Evolutionary conservation across 306 rosid species (phyloP).

Genomic region (Malus sylvestris): DNA sequence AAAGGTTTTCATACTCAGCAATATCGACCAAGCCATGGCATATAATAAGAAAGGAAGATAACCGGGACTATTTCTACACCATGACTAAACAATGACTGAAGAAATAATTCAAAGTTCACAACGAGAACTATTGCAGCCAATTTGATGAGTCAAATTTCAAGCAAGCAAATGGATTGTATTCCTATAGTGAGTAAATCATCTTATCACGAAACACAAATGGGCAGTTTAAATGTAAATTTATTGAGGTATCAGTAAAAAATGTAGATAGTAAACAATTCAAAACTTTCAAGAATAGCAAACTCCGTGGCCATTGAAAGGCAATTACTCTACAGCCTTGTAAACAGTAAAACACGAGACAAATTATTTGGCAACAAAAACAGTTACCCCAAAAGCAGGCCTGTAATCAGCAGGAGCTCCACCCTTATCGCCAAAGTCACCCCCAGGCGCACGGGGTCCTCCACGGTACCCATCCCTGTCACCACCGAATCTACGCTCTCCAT

Average conservation of each 20-base stretch:
- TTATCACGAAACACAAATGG: not conserved
- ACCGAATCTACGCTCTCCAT: constrained; percentile 42
- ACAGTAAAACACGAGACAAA: not conserved
- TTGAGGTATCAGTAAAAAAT: not conserved
- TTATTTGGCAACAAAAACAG: not conserved
- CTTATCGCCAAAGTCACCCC: constrained; percentile 45
- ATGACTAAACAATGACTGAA: not conserved
- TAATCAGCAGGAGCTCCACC: constrained; percentile 51
- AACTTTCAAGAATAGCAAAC: not conserved
- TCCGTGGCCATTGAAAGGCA: not conserved
- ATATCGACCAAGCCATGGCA: not conserved
- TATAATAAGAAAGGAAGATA: not conserved
- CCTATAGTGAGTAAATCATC: not conserved
- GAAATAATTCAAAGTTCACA: not conserved
- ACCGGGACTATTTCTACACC: not conserved
- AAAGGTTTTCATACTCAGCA: not conserved
- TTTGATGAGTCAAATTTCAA: not conserved
- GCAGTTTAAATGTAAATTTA: not conserved
- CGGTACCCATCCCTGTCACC: constrained; percentile 48
- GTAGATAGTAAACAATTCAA: not conserved
- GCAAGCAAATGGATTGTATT: not conserved
- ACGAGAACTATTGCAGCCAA: not conserved
- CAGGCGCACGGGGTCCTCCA: constrained; percentile 43
- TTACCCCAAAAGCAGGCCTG: constrained; percentile 45
- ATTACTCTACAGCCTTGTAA: not conserved